These are phyloP conservation scores for Ampelomyces quisqualis DNA, from an alignment of 2,329 filamentous ascomycete genomes.

Conservation along the genomic window DNA sequence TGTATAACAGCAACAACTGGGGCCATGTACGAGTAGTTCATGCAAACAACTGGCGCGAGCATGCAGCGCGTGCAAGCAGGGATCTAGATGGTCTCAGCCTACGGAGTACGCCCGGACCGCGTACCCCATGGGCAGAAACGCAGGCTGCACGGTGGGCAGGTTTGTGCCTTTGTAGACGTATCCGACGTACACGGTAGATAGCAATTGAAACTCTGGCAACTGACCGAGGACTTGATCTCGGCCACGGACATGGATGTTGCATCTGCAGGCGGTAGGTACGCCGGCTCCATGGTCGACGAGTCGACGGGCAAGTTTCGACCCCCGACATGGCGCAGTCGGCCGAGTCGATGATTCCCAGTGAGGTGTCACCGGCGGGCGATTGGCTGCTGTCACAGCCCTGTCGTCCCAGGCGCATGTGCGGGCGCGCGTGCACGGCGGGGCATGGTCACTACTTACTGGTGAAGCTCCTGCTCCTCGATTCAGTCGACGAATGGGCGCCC, in stretches of 20 bases:
- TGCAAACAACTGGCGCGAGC: slow-evolving; percentile 22
- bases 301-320: too few relatives aligned
- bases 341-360: not conserved
- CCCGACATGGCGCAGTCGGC: not conserved
- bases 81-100: slow-evolving; percentile 1
- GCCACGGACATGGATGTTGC: not conserved
- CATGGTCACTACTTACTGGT: slow-evolving; percentile 6
- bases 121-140: slow-evolving; percentile 7
- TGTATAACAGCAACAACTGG: slow-evolving; percentile 3
- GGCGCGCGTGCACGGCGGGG: slow-evolving; percentile 1
- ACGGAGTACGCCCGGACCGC: slow-evolving; percentile 9
- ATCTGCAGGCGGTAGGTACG: not conserved
- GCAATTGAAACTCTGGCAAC: not conserved
- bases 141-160: slow-evolving; percentile 8
- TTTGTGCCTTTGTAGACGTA: slow-evolving; percentile 3
- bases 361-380: too few relatives aligned
- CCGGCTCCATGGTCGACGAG: not conserved
- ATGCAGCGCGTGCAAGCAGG: slow-evolving; percentile 27
- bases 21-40: slow-evolving; percentile 34
- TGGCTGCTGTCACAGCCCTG: slow-evolving; percentile 1
- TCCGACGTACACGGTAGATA: slow-evolving; percentile 1
- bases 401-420: not conserved
- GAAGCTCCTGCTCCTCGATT: too few relatives aligned
- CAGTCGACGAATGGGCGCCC: slow-evolving; percentile 1
- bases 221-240: slow-evolving; percentile 1